Percentiles rank a stretch among this genome's conserved stretches.
These are phyloP conservation scores for Suillus americanus DNA, from an alignment of 768 basidiomycete genomes.

Conservation along the genomic window DNA sequence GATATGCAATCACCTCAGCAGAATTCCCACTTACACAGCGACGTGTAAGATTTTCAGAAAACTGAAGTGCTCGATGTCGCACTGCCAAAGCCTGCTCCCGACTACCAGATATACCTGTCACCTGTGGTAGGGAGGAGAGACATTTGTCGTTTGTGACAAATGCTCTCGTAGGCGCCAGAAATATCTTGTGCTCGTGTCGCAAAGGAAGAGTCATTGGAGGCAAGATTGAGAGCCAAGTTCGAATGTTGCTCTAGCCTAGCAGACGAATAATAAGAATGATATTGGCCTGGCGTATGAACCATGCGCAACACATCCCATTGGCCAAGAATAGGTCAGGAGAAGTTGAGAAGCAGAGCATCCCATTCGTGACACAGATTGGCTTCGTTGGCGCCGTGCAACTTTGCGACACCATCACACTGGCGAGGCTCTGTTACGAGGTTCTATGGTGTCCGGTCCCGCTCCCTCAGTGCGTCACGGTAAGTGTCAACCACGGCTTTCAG, in stretches of 20 bases:
- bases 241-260: no score
- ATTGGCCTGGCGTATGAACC: neutral
- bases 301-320: neutral
- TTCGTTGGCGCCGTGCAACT: neutral
- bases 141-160: neutral
- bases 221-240: neutral
- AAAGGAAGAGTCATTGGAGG: neutral
- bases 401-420: neutral
- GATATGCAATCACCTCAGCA: neutral
- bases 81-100: neutral
- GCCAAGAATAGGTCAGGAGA: neutral
- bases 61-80: neutral
- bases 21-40: no score
- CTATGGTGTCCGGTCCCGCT: no score
- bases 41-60: neutral
- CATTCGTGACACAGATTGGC: neutral
- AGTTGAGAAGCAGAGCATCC: neutral
- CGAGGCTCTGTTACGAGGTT: neutral
- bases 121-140: no score
- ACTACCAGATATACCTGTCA: no score
- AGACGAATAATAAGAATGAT: no score
- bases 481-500: no score
- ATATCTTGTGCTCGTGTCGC: neutral
- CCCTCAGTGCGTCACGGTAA: no score
- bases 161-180: rapidly evolving